These are phyloP conservation scores for Neocucurbitaria cava DNA, from an alignment of 2,329 filamentous ascomycete genomes.

Conservation along the genomic window DNA sequence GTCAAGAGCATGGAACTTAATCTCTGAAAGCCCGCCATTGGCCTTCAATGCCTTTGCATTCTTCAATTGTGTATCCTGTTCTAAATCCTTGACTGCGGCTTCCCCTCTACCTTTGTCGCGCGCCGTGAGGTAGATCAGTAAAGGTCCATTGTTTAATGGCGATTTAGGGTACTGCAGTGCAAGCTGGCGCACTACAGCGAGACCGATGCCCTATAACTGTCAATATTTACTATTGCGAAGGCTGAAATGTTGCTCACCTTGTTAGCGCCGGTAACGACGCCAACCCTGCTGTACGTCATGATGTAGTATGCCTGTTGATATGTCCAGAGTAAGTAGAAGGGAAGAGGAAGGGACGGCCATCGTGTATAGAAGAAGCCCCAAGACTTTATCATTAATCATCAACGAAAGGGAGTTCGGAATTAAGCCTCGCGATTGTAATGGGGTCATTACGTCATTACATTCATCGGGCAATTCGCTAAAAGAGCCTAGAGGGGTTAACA, in stretches of 20 bases:
- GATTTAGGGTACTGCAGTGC: constrained; percentile 62
- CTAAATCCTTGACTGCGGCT: constrained; percentile 54
- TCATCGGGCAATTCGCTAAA: constrained; percentile 3
- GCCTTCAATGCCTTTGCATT: constrained; percentile 54
- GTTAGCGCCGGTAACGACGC: constrained; percentile 63
- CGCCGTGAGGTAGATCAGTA: constrained; percentile 63
- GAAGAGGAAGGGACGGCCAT: background rate
- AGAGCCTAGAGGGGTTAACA: constrained; percentile 1
- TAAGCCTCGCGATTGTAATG: background rate
- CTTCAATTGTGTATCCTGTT: constrained; percentile 54
- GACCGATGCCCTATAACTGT: constrained; percentile 51
- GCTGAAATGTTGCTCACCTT: constrained; percentile 44
- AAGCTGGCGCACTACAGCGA: constrained; percentile 61
- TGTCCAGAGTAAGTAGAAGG: background rate
- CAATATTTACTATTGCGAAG: background rate
- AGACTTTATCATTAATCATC: background rate
- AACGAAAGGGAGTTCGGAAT: background rate
- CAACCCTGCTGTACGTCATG: constrained; percentile 51
- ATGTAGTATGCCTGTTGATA: background rate
- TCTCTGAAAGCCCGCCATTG: constrained; percentile 50
- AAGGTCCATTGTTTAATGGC: constrained; percentile 53
- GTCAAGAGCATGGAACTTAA: constrained; percentile 58
- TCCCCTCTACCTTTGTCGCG: constrained; percentile 58
- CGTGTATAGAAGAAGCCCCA: background rate
- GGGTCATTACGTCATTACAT: constrained; percentile 13